Evolutionary conservation across 2,329 filamentous ascomycete genomes (phyloP).

Genomic region (Ceratocystiopsis brevicomis): DNA sequence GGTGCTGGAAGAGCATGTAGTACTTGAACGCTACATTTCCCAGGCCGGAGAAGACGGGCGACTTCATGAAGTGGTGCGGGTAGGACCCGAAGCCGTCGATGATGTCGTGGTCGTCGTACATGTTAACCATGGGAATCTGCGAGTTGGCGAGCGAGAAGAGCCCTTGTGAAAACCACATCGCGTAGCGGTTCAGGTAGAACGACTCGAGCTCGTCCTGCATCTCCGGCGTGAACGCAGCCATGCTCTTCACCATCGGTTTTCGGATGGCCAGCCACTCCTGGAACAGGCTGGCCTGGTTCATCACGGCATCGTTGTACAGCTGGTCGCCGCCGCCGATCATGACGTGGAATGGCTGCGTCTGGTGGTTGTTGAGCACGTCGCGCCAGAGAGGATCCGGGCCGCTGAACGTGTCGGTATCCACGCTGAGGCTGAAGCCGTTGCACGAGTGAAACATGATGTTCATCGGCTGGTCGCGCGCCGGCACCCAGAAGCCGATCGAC

Average conservation of each 20-base stretch:
- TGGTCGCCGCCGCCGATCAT: constrained; percentile 97
- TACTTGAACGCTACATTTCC: constrained; percentile 94
- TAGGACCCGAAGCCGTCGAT: constrained; percentile 90
- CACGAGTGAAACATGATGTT: constrained; percentile 98
- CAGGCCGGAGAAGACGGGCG: constrained; percentile 73
- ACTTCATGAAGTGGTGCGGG: constrained; percentile 76
- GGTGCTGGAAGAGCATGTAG: constrained; percentile 96
- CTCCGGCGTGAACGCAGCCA: constrained; percentile 54
- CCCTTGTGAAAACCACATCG: constrained; percentile 91
- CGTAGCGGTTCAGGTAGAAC: constrained; percentile 78
- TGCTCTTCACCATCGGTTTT: constrained; percentile 62
- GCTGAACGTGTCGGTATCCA: constrained; percentile 61
- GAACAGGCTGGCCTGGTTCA: constrained; percentile 57
- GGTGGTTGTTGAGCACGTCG: constrained; percentile 83
- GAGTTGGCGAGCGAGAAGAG: constrained; percentile 81
- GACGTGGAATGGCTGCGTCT: constrained; percentile 83
- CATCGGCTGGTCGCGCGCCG: constrained; percentile 68
- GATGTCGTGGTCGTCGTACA: constrained; percentile 90
- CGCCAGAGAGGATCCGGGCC: constrained; percentile 95
- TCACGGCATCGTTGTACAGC: constrained; percentile 81
- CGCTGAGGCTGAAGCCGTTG: constrained; percentile 78
- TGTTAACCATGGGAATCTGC: constrained; percentile 96
- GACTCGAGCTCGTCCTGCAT: constrained; percentile 77
- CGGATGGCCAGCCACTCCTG: constrained; percentile 68
- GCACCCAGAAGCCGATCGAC: constrained; percentile 84